Percentiles rank a stretch among this genome's conserved stretches.
These are phyloP conservation scores for Skeletonema tropicum DNA, from an alignment of 108 stramenopile genomes.

Conservation along the genomic window DNA sequence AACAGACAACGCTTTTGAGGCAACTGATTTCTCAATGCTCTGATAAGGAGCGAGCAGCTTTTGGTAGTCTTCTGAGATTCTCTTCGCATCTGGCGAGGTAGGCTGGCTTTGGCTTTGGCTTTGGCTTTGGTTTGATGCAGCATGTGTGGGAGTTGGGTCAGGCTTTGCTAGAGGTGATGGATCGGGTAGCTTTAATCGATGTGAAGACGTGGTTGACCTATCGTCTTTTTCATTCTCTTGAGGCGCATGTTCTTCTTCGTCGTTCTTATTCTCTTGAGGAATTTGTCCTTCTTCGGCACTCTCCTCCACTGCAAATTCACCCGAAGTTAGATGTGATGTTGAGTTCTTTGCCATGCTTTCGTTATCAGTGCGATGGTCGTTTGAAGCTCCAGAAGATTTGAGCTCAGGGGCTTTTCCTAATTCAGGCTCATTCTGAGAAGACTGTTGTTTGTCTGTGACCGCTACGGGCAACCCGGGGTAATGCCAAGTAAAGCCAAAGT, in stretches of 20 bases:
- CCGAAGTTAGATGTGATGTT: not conserved
- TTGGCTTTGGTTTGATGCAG: not conserved
- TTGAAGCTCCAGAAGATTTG: not conserved
- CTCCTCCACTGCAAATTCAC: not conserved
- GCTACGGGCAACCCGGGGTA: conserved; percentile 59
- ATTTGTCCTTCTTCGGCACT: not conserved
- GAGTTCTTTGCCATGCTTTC: not conserved
- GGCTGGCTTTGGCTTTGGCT: not conserved
- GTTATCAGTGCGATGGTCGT: not conserved
- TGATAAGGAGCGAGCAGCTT: not conserved
- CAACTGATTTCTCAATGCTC: conserved; percentile 3
- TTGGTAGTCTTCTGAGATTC: conserved; percentile 8
- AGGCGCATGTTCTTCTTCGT: not conserved
- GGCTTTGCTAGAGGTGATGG: not conserved
- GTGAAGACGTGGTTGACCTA: not conserved
- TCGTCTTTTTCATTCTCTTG: not conserved
- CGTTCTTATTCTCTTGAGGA: not conserved
- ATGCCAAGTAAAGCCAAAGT: conserved; percentile 72
- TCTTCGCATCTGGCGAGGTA: not conserved
- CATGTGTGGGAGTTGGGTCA: not conserved
- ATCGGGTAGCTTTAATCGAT: not conserved
- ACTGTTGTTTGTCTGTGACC: not conserved
- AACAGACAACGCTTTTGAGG: not conserved
- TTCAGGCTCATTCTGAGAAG: not conserved
- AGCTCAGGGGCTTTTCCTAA: not conserved